Evolutionary conservation across 2,329 filamentous ascomycete genomes (phyloP).

Genomic region (Aspergillus ruber): DNA sequence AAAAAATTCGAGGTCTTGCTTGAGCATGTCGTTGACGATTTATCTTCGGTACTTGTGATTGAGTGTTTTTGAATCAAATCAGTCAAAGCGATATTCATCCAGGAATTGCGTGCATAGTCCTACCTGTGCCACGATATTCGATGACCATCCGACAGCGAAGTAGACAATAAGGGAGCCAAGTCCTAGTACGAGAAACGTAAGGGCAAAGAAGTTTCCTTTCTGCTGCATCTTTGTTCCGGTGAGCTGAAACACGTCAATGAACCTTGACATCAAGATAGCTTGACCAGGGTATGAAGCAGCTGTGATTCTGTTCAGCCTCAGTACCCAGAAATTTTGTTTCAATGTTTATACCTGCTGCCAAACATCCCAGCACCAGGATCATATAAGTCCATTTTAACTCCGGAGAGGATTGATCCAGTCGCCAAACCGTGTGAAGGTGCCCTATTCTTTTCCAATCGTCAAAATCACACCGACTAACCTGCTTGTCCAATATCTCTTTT

Average conservation of each 20-base stretch:
- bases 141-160: conserved; percentile 27
- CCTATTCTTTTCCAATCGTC: no score
- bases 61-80: no score
- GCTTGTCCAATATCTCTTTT: no score
- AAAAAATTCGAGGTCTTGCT: conserved; percentile 23
- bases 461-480: no score
- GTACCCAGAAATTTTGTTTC: no score
- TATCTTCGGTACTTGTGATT: conserved; percentile 11
- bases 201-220: conserved; percentile 48
- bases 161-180: conserved; percentile 58
- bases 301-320: no score
- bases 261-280: conserved; percentile 56
- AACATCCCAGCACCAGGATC: conserved; percentile 29
- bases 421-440: no score
- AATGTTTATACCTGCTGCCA: conserved; percentile 53
- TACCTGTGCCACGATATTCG: background rate
- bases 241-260: conserved; percentile 51
- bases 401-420: no score
- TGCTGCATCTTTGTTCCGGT: conserved; percentile 38
- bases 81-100: no score
- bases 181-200: conserved; percentile 57
- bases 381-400: no score
- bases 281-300: conserved; percentile 46
- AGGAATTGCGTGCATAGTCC: no score
- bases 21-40: conserved; percentile 16